Conservation (phyloP, 2,329 filamentous ascomycete genomes). For the Phaeosphaeriaceae sp. region DNA sequence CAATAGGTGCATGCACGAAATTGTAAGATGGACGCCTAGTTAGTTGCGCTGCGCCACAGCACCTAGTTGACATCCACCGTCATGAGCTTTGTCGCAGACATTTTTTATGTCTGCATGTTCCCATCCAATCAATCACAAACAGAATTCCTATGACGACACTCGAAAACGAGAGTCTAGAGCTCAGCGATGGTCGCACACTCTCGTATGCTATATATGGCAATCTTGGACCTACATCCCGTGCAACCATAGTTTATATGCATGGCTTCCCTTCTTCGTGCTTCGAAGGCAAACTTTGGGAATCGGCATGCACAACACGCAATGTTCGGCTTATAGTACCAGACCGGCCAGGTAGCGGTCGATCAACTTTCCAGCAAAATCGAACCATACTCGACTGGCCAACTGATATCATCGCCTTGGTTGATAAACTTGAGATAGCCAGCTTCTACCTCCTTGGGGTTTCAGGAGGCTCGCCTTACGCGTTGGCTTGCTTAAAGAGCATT, state of each 20-base stretch:
- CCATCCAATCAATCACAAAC: no score
- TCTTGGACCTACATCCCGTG: slow-evolving; percentile 43
- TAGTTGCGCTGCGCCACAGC: no score
- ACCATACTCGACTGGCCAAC: slow-evolving; percentile 51
- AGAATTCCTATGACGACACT: no score
- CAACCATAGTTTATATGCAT: slow-evolving; percentile 52
- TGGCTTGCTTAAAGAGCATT: slow-evolving; percentile 54
- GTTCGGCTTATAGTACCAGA: slow-evolving; percentile 53
- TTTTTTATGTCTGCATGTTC: no score
- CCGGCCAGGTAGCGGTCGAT: slow-evolving; percentile 53
- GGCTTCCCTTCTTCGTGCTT: slow-evolving; percentile 53
- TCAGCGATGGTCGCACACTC: slow-evolving; percentile 48
- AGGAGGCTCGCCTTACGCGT: slow-evolving; percentile 56
- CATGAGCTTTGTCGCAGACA: no score
- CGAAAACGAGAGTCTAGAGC: slow-evolving; percentile 33
- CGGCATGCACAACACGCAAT: slow-evolving; percentile 39
- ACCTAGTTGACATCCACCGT: no score
- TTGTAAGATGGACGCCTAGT: no score
- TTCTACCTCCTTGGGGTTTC: slow-evolving; percentile 56
- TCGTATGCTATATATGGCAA: slow-evolving; percentile 54
- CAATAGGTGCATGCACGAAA: no score
- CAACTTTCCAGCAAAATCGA: slow-evolving; percentile 47
- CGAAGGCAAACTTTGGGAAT: slow-evolving; percentile 47
- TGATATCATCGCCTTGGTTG: slow-evolving; percentile 52
- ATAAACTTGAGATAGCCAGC: slow-evolving; percentile 48